Evolutionary conservation across 192 early-diverging fungal genomes (phyloP).

Genomic region (Funneliformis geosporum): DNA sequence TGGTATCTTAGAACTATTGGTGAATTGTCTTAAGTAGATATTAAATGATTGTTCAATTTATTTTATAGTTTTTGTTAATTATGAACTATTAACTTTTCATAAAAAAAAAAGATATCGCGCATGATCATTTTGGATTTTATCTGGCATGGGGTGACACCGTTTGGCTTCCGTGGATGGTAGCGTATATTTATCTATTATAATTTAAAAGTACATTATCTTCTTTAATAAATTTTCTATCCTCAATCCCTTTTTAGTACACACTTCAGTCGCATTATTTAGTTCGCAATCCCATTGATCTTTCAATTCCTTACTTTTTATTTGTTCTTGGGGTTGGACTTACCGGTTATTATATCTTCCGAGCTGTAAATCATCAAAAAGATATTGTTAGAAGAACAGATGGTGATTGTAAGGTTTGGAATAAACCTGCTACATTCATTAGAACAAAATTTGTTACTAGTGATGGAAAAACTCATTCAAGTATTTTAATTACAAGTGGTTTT

Average conservation of each 20-base stretch:
- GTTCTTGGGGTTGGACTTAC: constrained; percentile 56
- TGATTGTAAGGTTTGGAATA: constrained; percentile 76
- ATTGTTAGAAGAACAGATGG: constrained; percentile 68
- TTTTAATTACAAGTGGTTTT: constrained; percentile 73
- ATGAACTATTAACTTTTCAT: not conserved
- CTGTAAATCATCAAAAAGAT: constrained; percentile 82
- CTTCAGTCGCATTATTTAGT: constrained; percentile 79
- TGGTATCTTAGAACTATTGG: constrained; percentile 84
- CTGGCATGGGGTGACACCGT: constrained; percentile 81
- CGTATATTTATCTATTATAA: not conserved
- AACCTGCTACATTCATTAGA: constrained; percentile 69
- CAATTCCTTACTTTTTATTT: constrained; percentile 50
- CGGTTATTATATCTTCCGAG: constrained; percentile 82
- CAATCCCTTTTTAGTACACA: constrained; percentile 56
- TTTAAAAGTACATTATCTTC: not conserved
- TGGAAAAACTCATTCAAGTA: constrained; percentile 65
- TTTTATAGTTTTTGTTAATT: not conserved
- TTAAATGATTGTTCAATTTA: not conserved
- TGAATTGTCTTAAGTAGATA: constrained; percentile 2
- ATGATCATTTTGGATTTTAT: constrained; percentile 88
- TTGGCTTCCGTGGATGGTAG: constrained; percentile 77
- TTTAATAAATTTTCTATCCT: not conserved
- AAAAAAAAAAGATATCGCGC: constrained; percentile 62
- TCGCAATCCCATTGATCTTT: constrained; percentile 71
- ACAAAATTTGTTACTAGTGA: constrained; percentile 73